Conservation (phyloP, 2,329 filamentous ascomycete species). For the Penicillium concentricum region DNA sequence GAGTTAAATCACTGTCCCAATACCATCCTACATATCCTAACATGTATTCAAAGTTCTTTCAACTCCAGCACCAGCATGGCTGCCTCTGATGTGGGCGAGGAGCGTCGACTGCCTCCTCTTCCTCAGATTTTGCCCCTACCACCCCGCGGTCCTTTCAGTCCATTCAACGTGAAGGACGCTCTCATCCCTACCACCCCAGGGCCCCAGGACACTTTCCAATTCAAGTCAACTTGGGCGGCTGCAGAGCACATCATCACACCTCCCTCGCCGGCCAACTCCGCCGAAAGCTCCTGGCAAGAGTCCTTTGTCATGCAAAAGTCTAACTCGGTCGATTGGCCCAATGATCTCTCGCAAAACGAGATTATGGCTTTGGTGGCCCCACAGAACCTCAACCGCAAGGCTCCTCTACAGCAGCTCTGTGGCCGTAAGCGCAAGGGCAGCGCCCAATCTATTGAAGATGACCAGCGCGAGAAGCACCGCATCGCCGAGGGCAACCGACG, state of each 20-base stretch:
- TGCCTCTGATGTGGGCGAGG: conserved; percentile 32
- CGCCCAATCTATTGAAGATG: conserved; percentile 33
- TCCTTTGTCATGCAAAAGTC: conserved; percentile 31
- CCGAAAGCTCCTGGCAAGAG: conserved; percentile 39
- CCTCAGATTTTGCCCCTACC: conserved; percentile 39
- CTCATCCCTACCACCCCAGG: conserved; percentile 34
- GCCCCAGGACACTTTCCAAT: conserved; percentile 35
- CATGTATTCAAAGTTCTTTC: conserved; percentile 14
- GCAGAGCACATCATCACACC: conserved; percentile 33
- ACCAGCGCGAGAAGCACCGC: conserved; percentile 42
- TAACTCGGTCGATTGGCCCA: conserved; percentile 32
- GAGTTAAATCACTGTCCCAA: conserved; percentile 15
- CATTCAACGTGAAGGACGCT: conserved; percentile 31
- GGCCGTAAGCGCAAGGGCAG: conserved; percentile 42
- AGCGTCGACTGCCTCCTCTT: conserved; percentile 39
- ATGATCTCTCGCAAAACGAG: conserved; percentile 33
- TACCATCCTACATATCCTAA: background rate
- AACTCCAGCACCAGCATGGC: conserved; percentile 19
- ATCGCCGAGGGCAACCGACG: conserved; percentile 42
- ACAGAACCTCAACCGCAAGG: conserved; percentile 39
- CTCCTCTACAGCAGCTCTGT: conserved; percentile 40
- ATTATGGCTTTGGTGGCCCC: conserved; percentile 38
- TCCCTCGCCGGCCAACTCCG: conserved; percentile 40
- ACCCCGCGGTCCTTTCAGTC: conserved; percentile 39
- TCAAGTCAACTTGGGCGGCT: conserved; percentile 33